Evolutionary conservation across 768 basidiomycete species (phyloP), one percentile per base, ranked within the genome.

Genomic region (Xerocomus brunneocitrinus): DNA sequence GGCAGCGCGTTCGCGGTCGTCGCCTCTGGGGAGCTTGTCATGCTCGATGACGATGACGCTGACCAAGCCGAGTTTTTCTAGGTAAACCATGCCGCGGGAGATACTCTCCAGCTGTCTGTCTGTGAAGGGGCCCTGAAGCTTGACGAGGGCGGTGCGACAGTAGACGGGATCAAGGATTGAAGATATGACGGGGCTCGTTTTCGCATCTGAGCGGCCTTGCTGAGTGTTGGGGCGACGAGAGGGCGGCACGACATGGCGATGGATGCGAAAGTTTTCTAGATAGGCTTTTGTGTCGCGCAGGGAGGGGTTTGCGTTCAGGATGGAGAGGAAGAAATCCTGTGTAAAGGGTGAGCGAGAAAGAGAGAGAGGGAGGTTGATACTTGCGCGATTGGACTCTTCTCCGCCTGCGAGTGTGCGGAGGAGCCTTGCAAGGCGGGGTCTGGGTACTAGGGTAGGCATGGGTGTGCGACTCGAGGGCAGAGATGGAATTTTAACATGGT

Each of bases 321-420:
- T 89, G 31, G 95, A 97, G 52, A 98, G 74, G 64, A 99, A 94
- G 64, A 99, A 95, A 68, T 98, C 97, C 93, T 98, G 67, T 42
- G 36, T 12, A 2, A 32, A 48, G 28, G 16, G 64, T 61, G 59
- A 57, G 50, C 25, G 56, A 44, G n/a, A 19, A 25, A 27, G 16
- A 42, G n/a, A 13, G 25, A 9, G 13, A 14, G 31, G 3, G 27
- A 9, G 31, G 19, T 4, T 42, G 47, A 65, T 39, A 39, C 76
- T 57, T 60, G 82, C 84, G 66, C 82, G 80, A 48, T 65, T 67
- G 6, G 53, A 47, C 7, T 70, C 70, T 8, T 71, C 69, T 22
- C 47, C 36, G 8, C 51, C 58, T 46, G 3, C 39, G 56, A 13
- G 56, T 55, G 0, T 60, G 56, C 30, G 28, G 1, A 8, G 8